Evolutionary conservation across 805 yeast species (phyloP), one percentile per base, ranked within the genome.

Genomic region (Scheffersomyces coipomensis): DNA sequence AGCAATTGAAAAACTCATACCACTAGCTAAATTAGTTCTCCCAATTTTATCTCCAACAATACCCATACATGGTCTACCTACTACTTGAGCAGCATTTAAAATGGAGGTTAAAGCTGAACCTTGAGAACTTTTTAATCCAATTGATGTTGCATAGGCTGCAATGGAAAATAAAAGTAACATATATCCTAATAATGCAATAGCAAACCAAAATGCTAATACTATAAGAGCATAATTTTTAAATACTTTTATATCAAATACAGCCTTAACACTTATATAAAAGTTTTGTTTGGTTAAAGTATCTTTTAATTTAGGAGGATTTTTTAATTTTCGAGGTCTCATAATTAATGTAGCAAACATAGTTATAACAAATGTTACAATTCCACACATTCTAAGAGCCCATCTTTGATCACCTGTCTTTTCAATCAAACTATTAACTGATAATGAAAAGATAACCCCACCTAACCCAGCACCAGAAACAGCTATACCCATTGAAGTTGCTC

Each of bases 51-150:
- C 82, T 16, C 76, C 79, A 7, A 68, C 16, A 29, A 58, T 48
- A 1, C 79, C 80, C 32, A 81, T 70, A 4, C 62, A 35, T 2
- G 79, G 63, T 29, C 85, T 60, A 5, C 85, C 85, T 17, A 76
- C 48, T 1, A 68, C 53, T 35, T 80, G 76, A 27, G 60, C 63
- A 15, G 62, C 73, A 49, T 70, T 73, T 35, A 68, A 39, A 1
- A 66, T 39, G 2, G 71, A 66, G 22, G 71, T 62, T 25, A 66
- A 38, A 29, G 47, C 49, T 7, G 67, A 55, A 5, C 63, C 64
- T 41, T 66, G 67, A 8, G 49, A 42, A 16, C 56, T 44, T 15
- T 58, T 40, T n/a, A 67, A 49, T 0, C 88, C 89, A n/a, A 65
- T 51, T 34, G 62, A 56, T 1, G 62, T 52, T 9, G 65, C 71